phyloP scores from a whole-genome alignment of 768 basidiomycete species.

The Paxillus ammoniavirescens region DNA sequence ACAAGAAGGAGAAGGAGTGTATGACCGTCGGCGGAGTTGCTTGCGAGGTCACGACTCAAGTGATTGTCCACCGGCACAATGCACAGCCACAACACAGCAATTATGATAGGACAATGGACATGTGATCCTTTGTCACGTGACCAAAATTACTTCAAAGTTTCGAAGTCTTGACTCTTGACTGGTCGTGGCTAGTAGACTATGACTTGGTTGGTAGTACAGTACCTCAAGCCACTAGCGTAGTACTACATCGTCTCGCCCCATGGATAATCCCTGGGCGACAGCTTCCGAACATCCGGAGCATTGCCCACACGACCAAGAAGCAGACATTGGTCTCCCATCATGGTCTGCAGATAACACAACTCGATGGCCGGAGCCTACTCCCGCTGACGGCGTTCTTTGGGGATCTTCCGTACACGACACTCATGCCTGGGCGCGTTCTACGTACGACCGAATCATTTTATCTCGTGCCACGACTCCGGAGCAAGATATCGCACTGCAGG shows the following conservation, averaged over 20 bases:
- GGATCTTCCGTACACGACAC: slow-evolving; percentile 5
- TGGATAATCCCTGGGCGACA: slow-evolving; percentile 80
- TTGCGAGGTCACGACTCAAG: neutral
- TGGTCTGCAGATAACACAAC: slow-evolving; percentile 50
- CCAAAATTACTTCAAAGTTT: neutral
- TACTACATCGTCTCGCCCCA: slow-evolving; percentile 19
- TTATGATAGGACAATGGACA: neutral
- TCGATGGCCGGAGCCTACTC: slow-evolving; percentile 49
- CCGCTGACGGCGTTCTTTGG: slow-evolving; percentile 44
- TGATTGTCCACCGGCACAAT: neutral
- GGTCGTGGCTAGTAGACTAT: too few relatives aligned
- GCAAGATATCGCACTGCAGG: neutral
- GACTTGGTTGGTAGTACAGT: slow-evolving; percentile 1
- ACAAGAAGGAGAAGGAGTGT: slow-evolving; percentile 5
- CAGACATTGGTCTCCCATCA: slow-evolving; percentile 55
- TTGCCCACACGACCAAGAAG: slow-evolving; percentile 39
- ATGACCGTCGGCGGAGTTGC: slow-evolving; percentile 9
- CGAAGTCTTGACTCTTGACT: too few relatives aligned
- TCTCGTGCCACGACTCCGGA: slow-evolving; percentile 1
- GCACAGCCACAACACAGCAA: neutral
- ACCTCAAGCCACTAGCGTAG: neutral
- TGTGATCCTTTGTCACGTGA: neutral
- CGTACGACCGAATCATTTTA: slow-evolving; percentile 11
- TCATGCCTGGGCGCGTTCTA: slow-evolving; percentile 8
- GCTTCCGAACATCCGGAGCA: slow-evolving; percentile 58